These are phyloP conservation scores for Huntiella decipiens DNA, from an alignment of 2,329 filamentous ascomycete genomes.

Conservation along the genomic window DNA sequence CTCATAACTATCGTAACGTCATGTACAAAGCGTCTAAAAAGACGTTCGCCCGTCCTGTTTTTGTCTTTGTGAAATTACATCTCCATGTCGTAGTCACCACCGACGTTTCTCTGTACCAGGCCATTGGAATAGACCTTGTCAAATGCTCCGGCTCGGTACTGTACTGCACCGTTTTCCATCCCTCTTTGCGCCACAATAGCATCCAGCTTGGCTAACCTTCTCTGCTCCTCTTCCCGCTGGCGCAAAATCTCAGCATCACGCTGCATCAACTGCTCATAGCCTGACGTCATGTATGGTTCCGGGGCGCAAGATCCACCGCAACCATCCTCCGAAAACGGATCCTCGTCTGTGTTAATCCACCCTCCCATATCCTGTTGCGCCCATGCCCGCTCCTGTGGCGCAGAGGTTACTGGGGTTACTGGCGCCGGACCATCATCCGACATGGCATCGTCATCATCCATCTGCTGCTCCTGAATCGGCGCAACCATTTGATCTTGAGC, in stretches of 20 bases:
- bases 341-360: slow-evolving; percentile 6
- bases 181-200: slow-evolving; percentile 17
- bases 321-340: slow-evolving; percentile 19
- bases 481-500: slow-evolving; percentile 19
- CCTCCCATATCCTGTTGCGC: slow-evolving; percentile 4
- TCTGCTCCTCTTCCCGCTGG: slow-evolving; percentile 5
- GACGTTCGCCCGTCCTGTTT: too few relatives aligned
- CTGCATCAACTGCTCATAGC: slow-evolving; percentile 53
- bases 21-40: too few relatives aligned
- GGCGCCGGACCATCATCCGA: slow-evolving; percentile 4
- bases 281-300: slow-evolving; percentile 71
- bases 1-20: too few relatives aligned
- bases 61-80: not conserved
- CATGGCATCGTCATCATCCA: slow-evolving; percentile 7
- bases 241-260: slow-evolving; percentile 35
- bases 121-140: slow-evolving; percentile 6
- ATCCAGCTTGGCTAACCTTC: not conserved
- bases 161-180: slow-evolving; percentile 19
- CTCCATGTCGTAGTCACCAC: not conserved
- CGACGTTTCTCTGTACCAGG: slow-evolving; percentile 6
- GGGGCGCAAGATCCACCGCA: slow-evolving; percentile 23
- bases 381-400: not conserved
- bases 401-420: not conserved
- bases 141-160: slow-evolving; percentile 12
- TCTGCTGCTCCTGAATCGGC: slow-evolving; percentile 16